These are phyloP conservation scores for Oryza glumipatula DNA, from an alignment of 176 grass and related monocot genomes.

Conservation along the genomic window DNA sequence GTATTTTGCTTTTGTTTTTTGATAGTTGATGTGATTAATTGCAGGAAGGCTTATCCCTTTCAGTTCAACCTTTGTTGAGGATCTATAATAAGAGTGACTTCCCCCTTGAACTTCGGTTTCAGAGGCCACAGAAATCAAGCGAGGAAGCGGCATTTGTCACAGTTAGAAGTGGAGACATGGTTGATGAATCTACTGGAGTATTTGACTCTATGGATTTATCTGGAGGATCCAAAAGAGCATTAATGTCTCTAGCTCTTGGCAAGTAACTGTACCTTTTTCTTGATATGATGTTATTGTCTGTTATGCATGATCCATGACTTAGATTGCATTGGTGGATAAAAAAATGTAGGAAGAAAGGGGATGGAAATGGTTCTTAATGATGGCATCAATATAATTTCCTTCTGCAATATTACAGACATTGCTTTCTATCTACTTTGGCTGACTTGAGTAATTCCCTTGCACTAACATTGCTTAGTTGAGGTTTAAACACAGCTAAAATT, in stretches of 20 bases:
- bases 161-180: constrained; percentile 65
- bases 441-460: not conserved
- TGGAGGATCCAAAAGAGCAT: constrained; percentile 73
- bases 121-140: constrained; percentile 56
- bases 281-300: constrained; percentile 30
- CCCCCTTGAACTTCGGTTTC: constrained; percentile 69
- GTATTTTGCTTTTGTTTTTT: constrained; percentile 37
- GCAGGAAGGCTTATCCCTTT: constrained; percentile 78
- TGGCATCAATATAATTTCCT: constrained; percentile 12
- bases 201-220: constrained; percentile 75
- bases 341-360: constrained; percentile 21
- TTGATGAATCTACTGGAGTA: constrained; percentile 78
- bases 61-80: constrained; percentile 73
- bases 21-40: constrained; percentile 46
- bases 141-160: constrained; percentile 69
- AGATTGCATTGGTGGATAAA: constrained; percentile 21
- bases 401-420: constrained; percentile 4
- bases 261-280: constrained; percentile 41
- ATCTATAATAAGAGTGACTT: constrained; percentile 84
- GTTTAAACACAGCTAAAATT: not conserved
- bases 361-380: constrained; percentile 15
- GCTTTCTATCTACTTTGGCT: not conserved
- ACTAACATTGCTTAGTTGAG: not conserved
- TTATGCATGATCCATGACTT: constrained; percentile 16
- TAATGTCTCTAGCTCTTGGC: constrained; percentile 87